phyloP scores from a whole-genome alignment of 441 rosid genomes.

The Theobroma grandiflorum region DNA sequence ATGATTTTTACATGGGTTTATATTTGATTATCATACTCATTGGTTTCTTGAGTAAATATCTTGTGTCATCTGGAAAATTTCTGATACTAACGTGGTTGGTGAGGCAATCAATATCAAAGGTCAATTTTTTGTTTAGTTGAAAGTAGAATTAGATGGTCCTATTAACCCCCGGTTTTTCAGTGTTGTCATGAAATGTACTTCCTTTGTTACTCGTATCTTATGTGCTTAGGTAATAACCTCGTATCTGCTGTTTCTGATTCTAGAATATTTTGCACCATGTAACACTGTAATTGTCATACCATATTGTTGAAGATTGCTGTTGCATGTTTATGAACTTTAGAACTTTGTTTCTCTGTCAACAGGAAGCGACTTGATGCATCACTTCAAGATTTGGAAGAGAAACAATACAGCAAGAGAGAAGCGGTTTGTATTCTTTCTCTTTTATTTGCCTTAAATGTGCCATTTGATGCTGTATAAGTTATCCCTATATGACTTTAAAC shows the following conservation, averaged over 20 bases:
- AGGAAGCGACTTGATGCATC: conserved; percentile 91
- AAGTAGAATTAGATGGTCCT: background rate
- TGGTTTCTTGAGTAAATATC: conserved; percentile 5
- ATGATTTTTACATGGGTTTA: background rate
- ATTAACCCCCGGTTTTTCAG: background rate
- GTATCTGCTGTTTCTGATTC: background rate
- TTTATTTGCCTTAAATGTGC: background rate
- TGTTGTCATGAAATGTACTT: background rate
- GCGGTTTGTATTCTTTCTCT: conserved; percentile 54
- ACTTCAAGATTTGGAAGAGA: conserved; percentile 89
- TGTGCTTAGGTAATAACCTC: background rate
- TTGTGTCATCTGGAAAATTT: background rate
- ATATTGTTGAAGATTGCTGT: background rate
- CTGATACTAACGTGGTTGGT: background rate
- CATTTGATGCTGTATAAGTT: background rate
- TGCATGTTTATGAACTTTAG: conserved; percentile 14
- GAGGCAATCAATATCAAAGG: background rate
- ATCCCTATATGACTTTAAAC: background rate
- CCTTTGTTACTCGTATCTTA: background rate
- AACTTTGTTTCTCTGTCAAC: conserved; percentile 12
- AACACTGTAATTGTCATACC: background rate
- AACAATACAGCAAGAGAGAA: conserved; percentile 92
- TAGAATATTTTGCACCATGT: background rate
- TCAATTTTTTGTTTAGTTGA: background rate
- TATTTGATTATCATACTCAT: background rate